Percentiles rank a stretch among this genome's conserved stretches.
Conservation (phyloP, 345 rosid species). For the Linum usitatissimum region DNA sequence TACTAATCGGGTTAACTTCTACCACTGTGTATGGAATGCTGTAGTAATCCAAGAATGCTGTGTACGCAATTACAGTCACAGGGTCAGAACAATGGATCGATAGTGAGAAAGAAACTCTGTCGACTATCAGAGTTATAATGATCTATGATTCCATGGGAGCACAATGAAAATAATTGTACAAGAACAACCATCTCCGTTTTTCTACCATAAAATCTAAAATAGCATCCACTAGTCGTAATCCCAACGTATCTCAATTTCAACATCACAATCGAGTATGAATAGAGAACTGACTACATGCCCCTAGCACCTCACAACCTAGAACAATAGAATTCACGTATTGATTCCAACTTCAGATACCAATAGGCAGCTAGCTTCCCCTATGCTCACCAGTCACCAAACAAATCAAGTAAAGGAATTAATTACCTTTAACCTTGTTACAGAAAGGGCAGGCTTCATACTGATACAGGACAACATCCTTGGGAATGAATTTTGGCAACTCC, state of each 20-base stretch:
- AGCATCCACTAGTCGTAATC: too few relatives aligned
- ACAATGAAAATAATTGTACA: too few relatives aligned
- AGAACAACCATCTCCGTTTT: too few relatives aligned
- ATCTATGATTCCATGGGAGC: too few relatives aligned
- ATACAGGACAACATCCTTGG: slow-evolving; percentile 67
- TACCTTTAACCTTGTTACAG: slow-evolving; percentile 93
- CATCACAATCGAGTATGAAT: too few relatives aligned
- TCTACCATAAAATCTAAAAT: too few relatives aligned
- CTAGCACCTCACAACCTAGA: neutral
- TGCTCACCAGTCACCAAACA: neutral
- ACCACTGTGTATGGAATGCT: slow-evolving; percentile 79
- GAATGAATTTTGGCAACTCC: slow-evolving; percentile 41
- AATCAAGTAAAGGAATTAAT: neutral
- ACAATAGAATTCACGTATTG: neutral
- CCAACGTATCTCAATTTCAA: too few relatives aligned
- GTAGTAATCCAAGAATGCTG: slow-evolving; percentile 85
- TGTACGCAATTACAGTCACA: neutral
- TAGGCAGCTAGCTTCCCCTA: too few relatives aligned
- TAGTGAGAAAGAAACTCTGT: too few relatives aligned
- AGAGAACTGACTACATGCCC: too few relatives aligned
- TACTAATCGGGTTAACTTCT: slow-evolving; percentile 82
- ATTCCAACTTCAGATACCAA: neutral
- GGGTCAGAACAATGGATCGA: too few relatives aligned
- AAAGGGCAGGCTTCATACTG: slow-evolving; percentile 98
- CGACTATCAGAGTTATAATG: too few relatives aligned